Conservation (phyloP, 495 filamentous ascomycete species). For the Aspergillus incahuasiensis region DNA sequence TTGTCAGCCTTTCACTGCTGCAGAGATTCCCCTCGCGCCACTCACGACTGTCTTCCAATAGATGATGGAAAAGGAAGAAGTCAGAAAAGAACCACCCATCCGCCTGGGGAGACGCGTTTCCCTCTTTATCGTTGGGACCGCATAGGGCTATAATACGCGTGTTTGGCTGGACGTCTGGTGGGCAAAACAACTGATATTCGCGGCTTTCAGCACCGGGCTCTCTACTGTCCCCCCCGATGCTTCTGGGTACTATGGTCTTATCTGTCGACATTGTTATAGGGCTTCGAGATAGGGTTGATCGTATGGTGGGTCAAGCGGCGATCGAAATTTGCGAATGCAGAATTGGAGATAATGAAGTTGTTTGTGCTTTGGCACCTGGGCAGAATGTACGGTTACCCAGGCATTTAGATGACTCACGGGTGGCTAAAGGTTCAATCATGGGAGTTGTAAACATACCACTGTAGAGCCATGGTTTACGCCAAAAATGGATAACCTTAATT, state of each 20-base stretch:
- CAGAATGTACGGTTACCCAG: too few species aligned
- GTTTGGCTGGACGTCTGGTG: conserved; percentile 4
- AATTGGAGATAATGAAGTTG: too few species aligned
- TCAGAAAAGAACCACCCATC: conserved; percentile 25
- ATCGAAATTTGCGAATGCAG: too few species aligned
- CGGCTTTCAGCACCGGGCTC: not conserved
- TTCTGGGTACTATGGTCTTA: not conserved
- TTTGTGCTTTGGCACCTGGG: too few species aligned
- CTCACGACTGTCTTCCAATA: conserved; percentile 8
- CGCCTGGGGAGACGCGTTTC: conserved; percentile 3
- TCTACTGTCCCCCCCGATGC: not conserved
- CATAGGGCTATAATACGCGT: conserved; percentile 19
- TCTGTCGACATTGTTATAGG: not conserved
- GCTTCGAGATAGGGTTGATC: too few species aligned
- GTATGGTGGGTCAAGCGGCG: too few species aligned
- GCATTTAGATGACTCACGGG: too few species aligned
- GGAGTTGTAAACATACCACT: too few species aligned
- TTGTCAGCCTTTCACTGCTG: not conserved
- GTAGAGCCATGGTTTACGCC: too few species aligned
- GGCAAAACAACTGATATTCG: not conserved
- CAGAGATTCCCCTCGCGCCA: not conserved
- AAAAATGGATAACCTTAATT: too few species aligned
- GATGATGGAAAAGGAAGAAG: conserved; percentile 22
- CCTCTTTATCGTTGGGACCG: conserved; percentile 10
- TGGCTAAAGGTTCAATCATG: too few species aligned